These are phyloP conservation scores for Musa schizocarpa DNA, from an alignment of 176 grass and related monocot genomes.

Conservation along the genomic window DNA sequence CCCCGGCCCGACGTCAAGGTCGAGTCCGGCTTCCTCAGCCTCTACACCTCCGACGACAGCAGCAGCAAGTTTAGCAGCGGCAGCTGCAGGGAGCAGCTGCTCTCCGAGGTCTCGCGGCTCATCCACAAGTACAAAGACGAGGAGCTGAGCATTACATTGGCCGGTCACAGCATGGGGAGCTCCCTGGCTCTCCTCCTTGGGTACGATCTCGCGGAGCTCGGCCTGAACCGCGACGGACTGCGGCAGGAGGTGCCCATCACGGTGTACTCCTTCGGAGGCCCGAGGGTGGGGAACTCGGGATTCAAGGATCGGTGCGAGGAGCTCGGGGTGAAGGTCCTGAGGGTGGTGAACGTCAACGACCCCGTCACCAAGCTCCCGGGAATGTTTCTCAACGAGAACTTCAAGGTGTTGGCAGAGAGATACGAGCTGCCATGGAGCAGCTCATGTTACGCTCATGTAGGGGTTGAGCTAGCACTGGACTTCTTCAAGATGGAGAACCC, in stretches of 20 bases:
- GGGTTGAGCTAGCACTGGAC: conserved; percentile 6
- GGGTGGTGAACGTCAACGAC: conserved; percentile 17
- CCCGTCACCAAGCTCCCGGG: conserved; percentile 17
- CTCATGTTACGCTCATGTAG: neutral
- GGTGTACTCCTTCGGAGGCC: conserved; percentile 11
- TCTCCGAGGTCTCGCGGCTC: neutral
- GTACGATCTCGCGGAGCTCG: conserved; percentile 11
- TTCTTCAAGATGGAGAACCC: neutral
- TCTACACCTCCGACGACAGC: neutral
- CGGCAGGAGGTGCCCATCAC: neutral
- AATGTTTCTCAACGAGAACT: conserved; percentile 4
- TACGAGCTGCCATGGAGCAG: neutral
- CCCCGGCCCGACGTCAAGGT: neutral
- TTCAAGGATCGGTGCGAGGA: conserved; percentile 7
- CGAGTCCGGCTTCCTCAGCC: no score
- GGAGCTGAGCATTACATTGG: conserved; percentile 2
- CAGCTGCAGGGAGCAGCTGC: conserved; percentile 4
- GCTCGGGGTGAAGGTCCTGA: conserved; percentile 4
- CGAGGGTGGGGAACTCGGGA: conserved; percentile 3
- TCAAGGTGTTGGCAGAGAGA: neutral
- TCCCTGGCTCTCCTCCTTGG: neutral
- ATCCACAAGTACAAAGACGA: neutral
- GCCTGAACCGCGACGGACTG: conserved; percentile 3
- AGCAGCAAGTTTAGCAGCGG: neutral
- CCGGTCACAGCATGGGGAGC: conserved; percentile 19